phyloP scores from a whole-genome alignment of 352 stramenopile species.

The Phytophthora citricola region DNA sequence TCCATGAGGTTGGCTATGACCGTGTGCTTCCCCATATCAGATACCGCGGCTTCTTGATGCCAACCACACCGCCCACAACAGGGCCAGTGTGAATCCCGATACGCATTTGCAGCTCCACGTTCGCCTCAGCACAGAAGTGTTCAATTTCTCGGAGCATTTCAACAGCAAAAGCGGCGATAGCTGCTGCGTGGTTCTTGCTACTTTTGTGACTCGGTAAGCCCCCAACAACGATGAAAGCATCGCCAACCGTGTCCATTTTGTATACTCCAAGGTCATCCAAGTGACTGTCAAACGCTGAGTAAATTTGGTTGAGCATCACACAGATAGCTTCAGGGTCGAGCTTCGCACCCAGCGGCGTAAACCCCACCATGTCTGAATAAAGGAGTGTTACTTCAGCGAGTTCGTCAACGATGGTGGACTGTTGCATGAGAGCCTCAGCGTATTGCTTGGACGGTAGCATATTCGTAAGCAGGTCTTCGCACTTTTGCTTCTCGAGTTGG shows the following conservation, averaged over 20 bases:
- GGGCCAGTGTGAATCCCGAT: constrained; percentile 88
- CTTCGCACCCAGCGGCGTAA: constrained; percentile 69
- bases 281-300: constrained; percentile 82
- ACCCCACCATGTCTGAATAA: constrained; percentile 90
- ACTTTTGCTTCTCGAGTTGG: constrained; percentile 80
- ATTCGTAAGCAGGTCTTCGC: constrained; percentile 82
- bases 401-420: constrained; percentile 82
- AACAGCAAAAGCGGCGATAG: constrained; percentile 80
- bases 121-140: constrained; percentile 63
- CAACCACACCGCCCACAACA: constrained; percentile 83
- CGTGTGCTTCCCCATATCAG: constrained; percentile 85
- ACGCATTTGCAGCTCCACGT: constrained; percentile 84
- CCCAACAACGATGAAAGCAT: constrained; percentile 87
- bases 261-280: constrained; percentile 85
- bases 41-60: constrained; percentile 87
- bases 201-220: constrained; percentile 78
- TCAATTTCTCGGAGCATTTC: constrained; percentile 90
- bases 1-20: constrained; percentile 87
- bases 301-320: constrained; percentile 84
- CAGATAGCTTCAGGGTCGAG: constrained; percentile 75
- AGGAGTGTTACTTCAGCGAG: constrained; percentile 84
- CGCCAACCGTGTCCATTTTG: constrained; percentile 89
- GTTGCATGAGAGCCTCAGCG: constrained; percentile 71
- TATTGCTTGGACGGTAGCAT: constrained; percentile 86
- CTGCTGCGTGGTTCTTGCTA: constrained; percentile 71